Evolutionary conservation across 1,284 basidiomycete species (phyloP).

Genomic region (Vanrija humicola): DNA sequence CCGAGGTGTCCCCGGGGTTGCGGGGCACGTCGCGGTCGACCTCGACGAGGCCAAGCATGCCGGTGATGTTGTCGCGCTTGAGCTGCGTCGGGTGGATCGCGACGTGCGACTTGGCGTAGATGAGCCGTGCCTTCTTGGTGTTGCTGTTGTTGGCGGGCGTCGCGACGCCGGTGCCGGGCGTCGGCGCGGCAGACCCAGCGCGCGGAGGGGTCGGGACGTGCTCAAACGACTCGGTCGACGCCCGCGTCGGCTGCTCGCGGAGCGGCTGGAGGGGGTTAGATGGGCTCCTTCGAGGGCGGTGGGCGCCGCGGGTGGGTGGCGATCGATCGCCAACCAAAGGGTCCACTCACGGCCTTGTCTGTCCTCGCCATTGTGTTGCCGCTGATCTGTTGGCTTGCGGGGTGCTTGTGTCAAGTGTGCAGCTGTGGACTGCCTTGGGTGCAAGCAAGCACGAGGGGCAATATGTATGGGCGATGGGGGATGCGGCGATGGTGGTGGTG

Average conservation of each 20-base stretch:
- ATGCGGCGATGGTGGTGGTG: neutral
- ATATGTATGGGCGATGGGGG: too few relatives aligned
- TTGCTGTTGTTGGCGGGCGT: neutral
- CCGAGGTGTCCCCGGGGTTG: conserved; percentile 1
- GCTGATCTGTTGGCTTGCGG: too few relatives aligned
- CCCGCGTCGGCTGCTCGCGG: neutral
- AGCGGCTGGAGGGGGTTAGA: neutral
- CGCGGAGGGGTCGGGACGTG: neutral
- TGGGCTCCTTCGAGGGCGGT: too few relatives aligned
- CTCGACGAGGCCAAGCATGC: conserved; percentile 81
- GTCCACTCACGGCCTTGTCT: conserved; percentile 1
- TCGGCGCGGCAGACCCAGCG: neutral
- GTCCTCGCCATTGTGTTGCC: conserved; percentile 2
- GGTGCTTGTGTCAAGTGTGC: neutral
- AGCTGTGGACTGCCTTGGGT: neutral
- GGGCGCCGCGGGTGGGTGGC: too few relatives aligned
- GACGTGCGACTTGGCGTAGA: conserved; percentile 87
- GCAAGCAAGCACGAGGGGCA: too few relatives aligned
- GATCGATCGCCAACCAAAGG: too few relatives aligned
- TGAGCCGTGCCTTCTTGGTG: conserved; percentile 50
- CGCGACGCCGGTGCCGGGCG: neutral
- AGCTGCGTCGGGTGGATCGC: conserved; percentile 92
- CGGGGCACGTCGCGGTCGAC: conserved; percentile 42
- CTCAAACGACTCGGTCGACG: conserved; percentile 9
- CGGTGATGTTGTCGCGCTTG: conserved; percentile 85